Evolutionary conservation across 139 green algal genomes (phyloP).

Genomic region (Closterium sp.): DNA sequence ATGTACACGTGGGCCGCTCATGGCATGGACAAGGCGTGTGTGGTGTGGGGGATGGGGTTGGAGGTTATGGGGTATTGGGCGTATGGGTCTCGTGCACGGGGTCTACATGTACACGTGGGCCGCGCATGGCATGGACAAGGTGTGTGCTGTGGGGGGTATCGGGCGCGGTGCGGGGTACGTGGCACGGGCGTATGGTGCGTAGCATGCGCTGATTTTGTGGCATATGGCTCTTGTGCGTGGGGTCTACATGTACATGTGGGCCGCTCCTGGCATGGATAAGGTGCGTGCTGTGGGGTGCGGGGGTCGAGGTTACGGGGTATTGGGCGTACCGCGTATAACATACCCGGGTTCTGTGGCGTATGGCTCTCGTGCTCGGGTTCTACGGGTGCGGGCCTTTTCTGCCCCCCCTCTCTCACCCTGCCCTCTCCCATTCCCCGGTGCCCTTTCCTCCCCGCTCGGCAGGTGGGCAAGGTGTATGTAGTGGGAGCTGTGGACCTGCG

Average conservation of each 20-base stretch:
- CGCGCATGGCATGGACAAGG: conserved; percentile 50
- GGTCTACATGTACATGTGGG: conserved; percentile 55
- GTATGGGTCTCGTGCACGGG: conserved; percentile 17
- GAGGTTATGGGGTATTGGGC: background rate
- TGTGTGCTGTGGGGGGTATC: background rate
- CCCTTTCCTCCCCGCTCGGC: background rate
- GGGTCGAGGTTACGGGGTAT: background rate
- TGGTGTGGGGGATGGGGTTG: background rate
- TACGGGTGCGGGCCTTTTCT: too few species aligned
- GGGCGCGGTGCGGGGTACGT: too few species aligned
- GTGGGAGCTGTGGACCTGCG: conserved; percentile 42
- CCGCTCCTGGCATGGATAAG: conserved; percentile 49
- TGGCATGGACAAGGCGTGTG: conserved; percentile 44
- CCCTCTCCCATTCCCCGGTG: too few species aligned
- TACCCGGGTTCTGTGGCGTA: background rate
- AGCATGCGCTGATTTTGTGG: too few species aligned
- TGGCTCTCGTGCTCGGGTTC: conserved; percentile 49
- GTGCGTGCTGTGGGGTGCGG: background rate
- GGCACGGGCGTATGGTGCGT: too few species aligned
- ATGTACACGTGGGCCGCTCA: conserved; percentile 56
- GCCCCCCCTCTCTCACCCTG: too few species aligned
- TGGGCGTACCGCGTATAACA: background rate
- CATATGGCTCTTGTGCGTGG: conserved; percentile 44
- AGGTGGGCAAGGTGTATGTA: conserved; percentile 43
- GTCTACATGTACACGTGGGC: conserved; percentile 57